Conservation (phyloP, 345 rosid species). For the Salix purpurea region DNA sequence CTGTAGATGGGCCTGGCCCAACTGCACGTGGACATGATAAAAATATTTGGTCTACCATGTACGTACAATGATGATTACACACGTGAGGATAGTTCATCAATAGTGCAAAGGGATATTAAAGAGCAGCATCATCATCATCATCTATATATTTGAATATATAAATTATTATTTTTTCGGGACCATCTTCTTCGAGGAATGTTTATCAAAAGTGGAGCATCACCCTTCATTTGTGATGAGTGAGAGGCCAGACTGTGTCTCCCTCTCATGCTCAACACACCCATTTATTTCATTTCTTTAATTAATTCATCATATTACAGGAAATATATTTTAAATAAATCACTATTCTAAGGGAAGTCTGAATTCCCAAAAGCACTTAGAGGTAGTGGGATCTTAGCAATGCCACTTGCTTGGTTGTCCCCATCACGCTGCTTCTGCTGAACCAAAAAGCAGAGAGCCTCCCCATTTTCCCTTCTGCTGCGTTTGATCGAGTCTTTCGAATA, state of each 20-base stretch:
- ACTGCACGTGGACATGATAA: conserved; percentile 28
- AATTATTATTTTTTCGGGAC: conserved; percentile 24
- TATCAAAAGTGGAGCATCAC: conserved; percentile 31
- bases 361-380: conserved; percentile 19
- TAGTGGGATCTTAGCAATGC: conserved; percentile 33
- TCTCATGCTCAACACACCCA: conserved; percentile 14
- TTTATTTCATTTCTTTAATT: background rate
- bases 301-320: background rate
- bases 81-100: conserved; percentile 48
- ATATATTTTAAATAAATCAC: background rate
- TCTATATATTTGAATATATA: no score
- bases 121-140: background rate
- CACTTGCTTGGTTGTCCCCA: conserved; percentile 16
- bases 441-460: conserved; percentile 19
- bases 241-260: conserved; percentile 18
- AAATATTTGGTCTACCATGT: conserved; percentile 53
- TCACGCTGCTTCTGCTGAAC: conserved; percentile 1
- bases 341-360: background rate
- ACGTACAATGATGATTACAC: conserved; percentile 46
- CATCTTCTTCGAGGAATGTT: conserved; percentile 35
- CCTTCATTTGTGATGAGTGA: conserved; percentile 27
- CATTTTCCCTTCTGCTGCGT: background rate
- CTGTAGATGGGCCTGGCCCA: conserved; percentile 25
- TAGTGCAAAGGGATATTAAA: background rate
- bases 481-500: conserved; percentile 8